These are phyloP conservation scores for Lentinula novae-zelandiae DNA, from an alignment of 1,284 basidiomycete genomes.

Conservation along the genomic window DNA sequence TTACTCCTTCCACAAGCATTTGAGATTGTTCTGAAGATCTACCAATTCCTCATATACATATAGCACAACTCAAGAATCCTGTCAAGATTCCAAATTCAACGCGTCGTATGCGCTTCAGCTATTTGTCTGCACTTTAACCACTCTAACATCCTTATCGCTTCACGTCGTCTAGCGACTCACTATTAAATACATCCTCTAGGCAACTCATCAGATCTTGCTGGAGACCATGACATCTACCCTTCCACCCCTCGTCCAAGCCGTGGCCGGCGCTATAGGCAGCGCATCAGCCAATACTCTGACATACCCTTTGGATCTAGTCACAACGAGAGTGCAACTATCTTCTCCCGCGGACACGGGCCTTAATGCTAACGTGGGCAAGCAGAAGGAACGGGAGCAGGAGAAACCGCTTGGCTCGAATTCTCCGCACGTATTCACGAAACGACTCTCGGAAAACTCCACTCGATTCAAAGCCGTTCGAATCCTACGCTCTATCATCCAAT, in stretches of 20 bases:
- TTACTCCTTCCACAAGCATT: no score
- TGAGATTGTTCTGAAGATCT: no score
- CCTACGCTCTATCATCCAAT: constrained; percentile 32
- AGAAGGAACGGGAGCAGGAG: not conserved
- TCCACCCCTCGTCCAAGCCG: constrained; percentile 52
- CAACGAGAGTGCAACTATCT: constrained; percentile 37
- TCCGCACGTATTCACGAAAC: not conserved
- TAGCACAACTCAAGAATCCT: no score
- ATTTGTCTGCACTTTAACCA: no score
- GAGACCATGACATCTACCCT: constrained; percentile 48
- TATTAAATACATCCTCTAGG: not conserved
- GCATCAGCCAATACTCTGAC: constrained; percentile 47
- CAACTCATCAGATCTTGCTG: not conserved
- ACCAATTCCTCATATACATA: no score
- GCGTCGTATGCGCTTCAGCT: no score
- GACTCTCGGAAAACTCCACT: not conserved
- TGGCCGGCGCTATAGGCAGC: constrained; percentile 52
- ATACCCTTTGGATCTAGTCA: constrained; percentile 53
- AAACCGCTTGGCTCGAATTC: constrained; percentile 12
- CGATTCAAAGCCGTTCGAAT: constrained; percentile 29
- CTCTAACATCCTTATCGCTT: no score
- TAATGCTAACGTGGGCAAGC: not conserved
- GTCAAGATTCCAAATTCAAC: no score
- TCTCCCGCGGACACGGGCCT: not conserved
- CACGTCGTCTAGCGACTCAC: no score